These are phyloP conservation scores for Tremella yokohamensis DNA, from an alignment of 768 basidiomycete species.

Conservation along the genomic window DNA sequence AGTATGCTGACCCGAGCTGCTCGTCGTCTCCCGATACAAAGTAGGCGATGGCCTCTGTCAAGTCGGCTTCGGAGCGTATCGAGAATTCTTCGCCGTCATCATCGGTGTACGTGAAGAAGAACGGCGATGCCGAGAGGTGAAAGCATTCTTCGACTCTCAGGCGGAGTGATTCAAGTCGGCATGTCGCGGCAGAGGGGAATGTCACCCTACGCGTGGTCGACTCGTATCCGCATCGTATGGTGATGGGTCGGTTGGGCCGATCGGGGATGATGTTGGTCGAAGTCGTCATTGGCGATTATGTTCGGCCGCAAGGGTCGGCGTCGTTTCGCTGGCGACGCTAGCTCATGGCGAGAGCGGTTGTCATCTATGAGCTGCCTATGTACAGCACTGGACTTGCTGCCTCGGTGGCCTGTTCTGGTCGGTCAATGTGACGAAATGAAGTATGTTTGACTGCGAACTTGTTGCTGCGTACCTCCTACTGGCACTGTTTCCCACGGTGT, in stretches of 20 bases:
- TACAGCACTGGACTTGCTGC: too few relatives aligned
- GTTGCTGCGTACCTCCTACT: too few relatives aligned
- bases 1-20: slow-evolving; percentile 59
- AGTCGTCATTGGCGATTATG: neutral
- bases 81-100: slow-evolving; percentile 70
- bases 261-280: slow-evolving; percentile 16
- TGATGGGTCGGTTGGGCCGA: slow-evolving; percentile 70
- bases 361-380: too few relatives aligned
- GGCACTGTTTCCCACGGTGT: too few relatives aligned
- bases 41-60: slow-evolving; percentile 82
- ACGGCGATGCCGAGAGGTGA: slow-evolving; percentile 65
- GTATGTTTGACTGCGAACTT: too few relatives aligned
- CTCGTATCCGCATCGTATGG: slow-evolving; percentile 80
- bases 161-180: slow-evolving; percentile 69
- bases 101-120: slow-evolving; percentile 76
- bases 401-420: too few relatives aligned
- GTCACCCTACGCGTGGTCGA: slow-evolving; percentile 69
- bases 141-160: slow-evolving; percentile 81
- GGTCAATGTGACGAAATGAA: too few relatives aligned
- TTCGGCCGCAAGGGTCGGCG: too few relatives aligned
- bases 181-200: slow-evolving; percentile 74
- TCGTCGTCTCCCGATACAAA: slow-evolving; percentile 69
- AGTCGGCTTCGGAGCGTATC: slow-evolving; percentile 64
- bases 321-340: too few relatives aligned
- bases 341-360: too few relatives aligned